Percentiles rank a stretch among this genome's conserved stretches.
These are phyloP conservation scores for Picochlorum sp. DNA, from an alignment of 139 green algal genomes.

Conservation along the genomic window DNA sequence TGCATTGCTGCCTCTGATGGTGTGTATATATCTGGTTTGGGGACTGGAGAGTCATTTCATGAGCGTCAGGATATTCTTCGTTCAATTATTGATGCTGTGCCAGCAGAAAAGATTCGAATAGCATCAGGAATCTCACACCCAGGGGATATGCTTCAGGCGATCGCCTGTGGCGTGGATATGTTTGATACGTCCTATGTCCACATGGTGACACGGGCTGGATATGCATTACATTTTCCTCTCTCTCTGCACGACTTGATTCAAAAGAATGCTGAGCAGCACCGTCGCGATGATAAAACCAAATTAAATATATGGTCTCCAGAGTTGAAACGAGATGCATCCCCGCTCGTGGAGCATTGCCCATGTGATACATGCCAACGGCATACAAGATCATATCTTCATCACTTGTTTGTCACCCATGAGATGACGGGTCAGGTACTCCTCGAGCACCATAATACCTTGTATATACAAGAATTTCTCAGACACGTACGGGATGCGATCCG, in stretches of 20 bases:
- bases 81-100: conserved; percentile 28
- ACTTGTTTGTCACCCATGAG: conserved; percentile 65
- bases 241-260: not conserved
- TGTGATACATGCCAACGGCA: conserved; percentile 60
- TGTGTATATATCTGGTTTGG: conserved; percentile 52
- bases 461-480: conserved; percentile 49
- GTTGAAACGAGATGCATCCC: conserved; percentile 43
- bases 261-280: not conserved
- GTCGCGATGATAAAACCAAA: conserved; percentile 41
- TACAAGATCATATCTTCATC: conserved; percentile 64
- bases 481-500: conserved; percentile 33
- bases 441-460: conserved; percentile 63
- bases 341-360: conserved; percentile 48
- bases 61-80: conserved; percentile 28
- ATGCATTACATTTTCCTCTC: conserved; percentile 53
- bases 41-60: conserved; percentile 45
- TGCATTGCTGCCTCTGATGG: conserved; percentile 19
- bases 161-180: conserved; percentile 40
- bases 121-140: conserved; percentile 27
- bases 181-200: conserved; percentile 45
- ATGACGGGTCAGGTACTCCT: conserved; percentile 68
- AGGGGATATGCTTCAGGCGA: conserved; percentile 47
- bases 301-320: conserved; percentile 55
- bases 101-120: conserved; percentile 33
- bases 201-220: conserved; percentile 35